A percentile compares a stretch with the other conserved stretches of the same genome.
Evolutionary conservation across 2,329 filamentous ascomycete genomes (phyloP).

Genomic region (Xylariaceae sp.): DNA sequence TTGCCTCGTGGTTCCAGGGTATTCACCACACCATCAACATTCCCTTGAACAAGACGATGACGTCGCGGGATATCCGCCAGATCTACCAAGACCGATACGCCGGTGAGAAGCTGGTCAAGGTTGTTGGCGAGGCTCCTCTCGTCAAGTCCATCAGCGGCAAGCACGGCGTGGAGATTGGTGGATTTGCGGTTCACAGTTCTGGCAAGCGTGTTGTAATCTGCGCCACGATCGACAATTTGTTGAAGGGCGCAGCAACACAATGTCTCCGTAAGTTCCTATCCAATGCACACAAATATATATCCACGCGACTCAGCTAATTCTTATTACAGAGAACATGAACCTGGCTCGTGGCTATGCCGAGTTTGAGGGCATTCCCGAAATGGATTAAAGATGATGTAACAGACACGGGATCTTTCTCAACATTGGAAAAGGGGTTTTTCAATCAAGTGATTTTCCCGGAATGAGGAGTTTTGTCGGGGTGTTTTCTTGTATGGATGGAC

Average conservation of each 20-base stretch:
- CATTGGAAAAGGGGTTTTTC: not conserved
- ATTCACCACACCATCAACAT: slow-evolving; percentile 91
- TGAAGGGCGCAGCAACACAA: slow-evolving; percentile 90
- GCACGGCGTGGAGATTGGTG: slow-evolving; percentile 90
- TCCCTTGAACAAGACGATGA: slow-evolving; percentile 80
- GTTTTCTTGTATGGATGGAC: slow-evolving; percentile 2
- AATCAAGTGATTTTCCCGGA: slow-evolving; percentile 1
- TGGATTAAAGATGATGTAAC: not conserved
- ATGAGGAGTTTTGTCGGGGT: slow-evolving; percentile 11
- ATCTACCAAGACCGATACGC: slow-evolving; percentile 95
- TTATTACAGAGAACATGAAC: slow-evolving; percentile 35
- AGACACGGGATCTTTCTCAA: not conserved
- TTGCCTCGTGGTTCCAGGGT: slow-evolving; percentile 90
- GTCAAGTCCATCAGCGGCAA: slow-evolving; percentile 81
- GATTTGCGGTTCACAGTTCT: slow-evolving; percentile 84
- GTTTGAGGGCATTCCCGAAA: slow-evolving; percentile 32
- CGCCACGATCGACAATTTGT: slow-evolving; percentile 86
- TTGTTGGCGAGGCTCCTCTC: slow-evolving; percentile 77
- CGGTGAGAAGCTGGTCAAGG: slow-evolving; percentile 90
- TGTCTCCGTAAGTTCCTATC: slow-evolving; percentile 53
- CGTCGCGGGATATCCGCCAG: slow-evolving; percentile 84
- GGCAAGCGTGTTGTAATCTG: slow-evolving; percentile 93
- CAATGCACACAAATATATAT: not conserved
- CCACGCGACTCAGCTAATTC: slow-evolving; percentile 35
- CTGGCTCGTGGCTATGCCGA: slow-evolving; percentile 48